Conservation (phyloP, 306 rosid species). For the Acacia confusa region DNA sequence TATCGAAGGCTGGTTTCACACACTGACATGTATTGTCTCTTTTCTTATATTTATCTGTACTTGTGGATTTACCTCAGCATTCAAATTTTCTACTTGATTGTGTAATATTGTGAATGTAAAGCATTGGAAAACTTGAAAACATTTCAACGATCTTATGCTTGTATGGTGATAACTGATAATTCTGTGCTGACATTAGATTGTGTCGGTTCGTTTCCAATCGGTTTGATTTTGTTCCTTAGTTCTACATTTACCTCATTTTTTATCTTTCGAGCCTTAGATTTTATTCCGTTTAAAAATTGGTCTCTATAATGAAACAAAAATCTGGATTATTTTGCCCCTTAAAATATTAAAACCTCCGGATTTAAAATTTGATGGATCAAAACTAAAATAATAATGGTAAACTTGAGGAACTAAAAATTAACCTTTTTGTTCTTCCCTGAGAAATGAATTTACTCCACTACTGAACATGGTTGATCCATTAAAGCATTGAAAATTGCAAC, state of each 20-base stretch:
- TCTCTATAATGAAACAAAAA: no score
- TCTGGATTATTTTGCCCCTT: no score
- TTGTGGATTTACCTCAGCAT: conserved; percentile 20
- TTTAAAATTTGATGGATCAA: no score
- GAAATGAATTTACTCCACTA: no score
- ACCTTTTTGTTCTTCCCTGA: no score
- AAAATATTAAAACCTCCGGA: fast-evolving
- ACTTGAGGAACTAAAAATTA: no score
- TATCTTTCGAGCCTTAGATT: no score
- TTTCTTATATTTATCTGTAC: background rate
- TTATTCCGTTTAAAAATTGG: no score
- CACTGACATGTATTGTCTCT: background rate
- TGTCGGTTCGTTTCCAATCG: background rate
- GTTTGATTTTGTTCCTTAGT: no score
- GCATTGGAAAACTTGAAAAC: conserved; percentile 8
- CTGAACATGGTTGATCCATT: conserved; percentile 1
- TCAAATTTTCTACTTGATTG: conserved; percentile 13
- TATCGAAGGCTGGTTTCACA: background rate
- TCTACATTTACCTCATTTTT: no score
- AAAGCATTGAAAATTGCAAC: background rate
- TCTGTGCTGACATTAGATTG: background rate
- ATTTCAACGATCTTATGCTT: background rate
- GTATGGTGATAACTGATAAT: background rate
- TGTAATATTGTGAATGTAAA: conserved; percentile 21
- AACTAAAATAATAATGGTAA: no score